Percentiles rank a stretch among this genome's conserved stretches.
Evolutionary conservation across 1,284 basidiomycete species (phyloP).

Genomic region (Cryptococcus sp.): DNA sequence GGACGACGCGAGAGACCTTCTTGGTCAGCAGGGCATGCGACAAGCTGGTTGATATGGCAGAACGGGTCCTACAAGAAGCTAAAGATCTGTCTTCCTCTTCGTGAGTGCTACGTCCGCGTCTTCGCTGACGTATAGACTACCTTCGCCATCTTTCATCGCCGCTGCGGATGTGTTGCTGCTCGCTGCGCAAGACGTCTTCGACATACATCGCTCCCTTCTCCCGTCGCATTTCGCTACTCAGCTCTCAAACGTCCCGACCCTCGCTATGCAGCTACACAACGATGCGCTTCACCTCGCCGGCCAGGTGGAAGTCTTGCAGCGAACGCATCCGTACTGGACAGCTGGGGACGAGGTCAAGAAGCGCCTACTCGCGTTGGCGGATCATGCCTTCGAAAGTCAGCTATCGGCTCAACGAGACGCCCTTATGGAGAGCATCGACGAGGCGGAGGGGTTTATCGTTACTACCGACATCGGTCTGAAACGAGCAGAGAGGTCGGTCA

Average conservation of each 20-base stretch:
- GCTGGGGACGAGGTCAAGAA: slow-evolving; percentile 50
- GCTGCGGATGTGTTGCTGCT: slow-evolving; percentile 10
- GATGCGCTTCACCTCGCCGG: slow-evolving; percentile 67
- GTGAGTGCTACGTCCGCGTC: slow-evolving; percentile 20
- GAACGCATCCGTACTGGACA: slow-evolving; percentile 49
- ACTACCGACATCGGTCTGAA: slow-evolving; percentile 70
- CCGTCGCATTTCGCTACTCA: slow-evolving; percentile 61
- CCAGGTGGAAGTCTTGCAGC: slow-evolving; percentile 47
- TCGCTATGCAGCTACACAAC: slow-evolving; percentile 76
- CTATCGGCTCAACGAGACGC: slow-evolving; percentile 57
- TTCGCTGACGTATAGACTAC: slow-evolving; percentile 5
- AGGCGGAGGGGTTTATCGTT: slow-evolving; percentile 66
- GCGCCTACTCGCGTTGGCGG: slow-evolving; percentile 54
- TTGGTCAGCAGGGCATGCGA: slow-evolving; percentile 44
- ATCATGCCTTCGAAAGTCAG: slow-evolving; percentile 62
- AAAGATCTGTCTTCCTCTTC: slow-evolving; percentile 17
- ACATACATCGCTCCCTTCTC: slow-evolving; percentile 74
- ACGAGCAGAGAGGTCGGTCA: slow-evolving; percentile 67
- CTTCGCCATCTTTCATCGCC: slow-evolving; percentile 19
- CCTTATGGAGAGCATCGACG: slow-evolving; percentile 54
- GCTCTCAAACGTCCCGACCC: slow-evolving; percentile 55
- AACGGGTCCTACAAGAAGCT: slow-evolving; percentile 40
- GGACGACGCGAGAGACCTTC: slow-evolving; percentile 26
- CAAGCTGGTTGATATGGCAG: slow-evolving; percentile 57
- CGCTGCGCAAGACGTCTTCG: slow-evolving; percentile 63